phyloP scores from a whole-genome alignment of 352 stramenopile species.

The Blastocystis hominis region DNA sequence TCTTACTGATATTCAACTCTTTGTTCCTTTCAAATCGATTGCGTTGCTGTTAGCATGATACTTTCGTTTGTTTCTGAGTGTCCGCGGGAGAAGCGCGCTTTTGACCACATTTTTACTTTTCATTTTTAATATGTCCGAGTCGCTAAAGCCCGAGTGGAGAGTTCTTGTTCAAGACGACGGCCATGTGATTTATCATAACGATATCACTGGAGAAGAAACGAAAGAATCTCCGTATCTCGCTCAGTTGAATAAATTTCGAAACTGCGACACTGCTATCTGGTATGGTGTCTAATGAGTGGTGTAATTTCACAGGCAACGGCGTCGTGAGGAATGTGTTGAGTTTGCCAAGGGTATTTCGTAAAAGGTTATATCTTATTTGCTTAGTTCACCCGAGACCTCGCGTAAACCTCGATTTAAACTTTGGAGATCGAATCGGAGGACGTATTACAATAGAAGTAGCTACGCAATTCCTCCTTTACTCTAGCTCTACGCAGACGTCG shows the following conservation, averaged over 20 bases:
- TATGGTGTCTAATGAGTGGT: background rate
- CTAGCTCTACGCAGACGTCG: conserved; percentile 52
- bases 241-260: conserved; percentile 44
- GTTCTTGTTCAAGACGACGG: conserved; percentile 11
- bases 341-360: conserved; percentile 7
- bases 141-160: conserved; percentile 50
- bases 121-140: conserved; percentile 9
- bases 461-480: background rate
- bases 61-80: no score
- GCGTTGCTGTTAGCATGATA: no score
- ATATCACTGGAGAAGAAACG: conserved; percentile 55
- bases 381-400: conserved; percentile 50
- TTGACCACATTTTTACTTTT: no score
- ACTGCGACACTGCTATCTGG: conserved; percentile 38
- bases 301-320: background rate
- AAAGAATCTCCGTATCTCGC: conserved; percentile 45
- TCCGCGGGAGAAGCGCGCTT: no score
- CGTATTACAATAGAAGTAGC: conserved; percentile 51
- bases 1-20: no score
- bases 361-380: background rate
- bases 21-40: no score
- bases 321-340: conserved; percentile 40
- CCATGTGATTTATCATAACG: conserved; percentile 46
- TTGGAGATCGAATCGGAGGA: conserved; percentile 46
- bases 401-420: conserved; percentile 55